Base-by-base conservation (phyloP, 73 alveolate genomes). In the Symbiodinium natans region DNA sequence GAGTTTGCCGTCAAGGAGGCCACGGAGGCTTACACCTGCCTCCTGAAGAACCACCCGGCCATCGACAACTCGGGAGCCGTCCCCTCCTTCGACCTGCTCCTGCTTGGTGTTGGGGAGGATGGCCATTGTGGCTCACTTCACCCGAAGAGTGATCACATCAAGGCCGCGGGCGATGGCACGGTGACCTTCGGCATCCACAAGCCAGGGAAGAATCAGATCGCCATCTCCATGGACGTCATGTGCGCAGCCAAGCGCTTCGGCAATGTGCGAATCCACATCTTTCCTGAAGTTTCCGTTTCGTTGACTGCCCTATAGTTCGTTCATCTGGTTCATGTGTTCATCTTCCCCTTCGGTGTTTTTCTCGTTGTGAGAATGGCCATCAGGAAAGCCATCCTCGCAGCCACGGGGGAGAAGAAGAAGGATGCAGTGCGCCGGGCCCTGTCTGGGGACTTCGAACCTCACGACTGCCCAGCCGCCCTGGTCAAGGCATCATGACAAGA, bases 121-220 rank as follows among this genome's bases (percentile, higher is more conserved):
- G 94, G 94, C 73, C 94, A 87, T 83, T 87, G 94, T 42, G 94
- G 94, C 54, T 87, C 94, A 25, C 46, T 87, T 11, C 94, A 87
- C n/a, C 94, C 94, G 31, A 40, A 87, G 94, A 87, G 94, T 83
- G 63, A 86, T 0, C 93, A 86, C 25, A 86, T 86, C 83, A 86
- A 56, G 83, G 93, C 93, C 7, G 31, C 25, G 40, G 93, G 93
- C 13, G 83, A 86, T 54, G 93, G 93, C 82, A 86, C 93, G 23
- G 83, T 86, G 59, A 56, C 93, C 59, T 56, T 52, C 75, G 83
- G 83, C 25, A 86, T 86, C 43, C 48, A 33, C 82, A 34, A 85
- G 52, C 39, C 93, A 13, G 93, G 93, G n/a, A 85, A 85, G 93
- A 85, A 46, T 19, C 77, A 85, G 94, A 54, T 87, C 25, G 94